Evolutionary conservation across 1,139 yeast species (phyloP), one percentile per base, ranked within the genome.

Genomic region (Diutina scorzettiae): DNA sequence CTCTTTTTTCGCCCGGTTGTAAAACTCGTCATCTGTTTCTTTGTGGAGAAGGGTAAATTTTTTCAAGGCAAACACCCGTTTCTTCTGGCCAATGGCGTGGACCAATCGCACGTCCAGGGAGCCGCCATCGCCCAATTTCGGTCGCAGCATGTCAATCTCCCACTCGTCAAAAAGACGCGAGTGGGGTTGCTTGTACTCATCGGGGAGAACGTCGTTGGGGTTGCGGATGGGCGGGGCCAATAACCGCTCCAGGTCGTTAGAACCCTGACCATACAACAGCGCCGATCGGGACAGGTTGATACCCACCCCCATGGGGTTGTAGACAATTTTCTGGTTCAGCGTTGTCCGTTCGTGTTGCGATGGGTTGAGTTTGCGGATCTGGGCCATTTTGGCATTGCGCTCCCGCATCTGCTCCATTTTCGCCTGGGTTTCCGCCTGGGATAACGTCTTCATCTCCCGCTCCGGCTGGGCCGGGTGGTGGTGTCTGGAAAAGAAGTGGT

Each of bases 81-180:
- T 69, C 45, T 67, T 66, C 43, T 73, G 66, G 28, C 58, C 49
- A 37, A 59, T 55, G 28, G 69, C 64, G 44, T 68, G 63, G 14
- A 76, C 67, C 24, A 70, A 60, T 42, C 78, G 59, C 21, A 82
- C 91, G 44, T 77, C 78, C 4, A 84, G 73, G 12, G 84, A 75
- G 2, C 89, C 89, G 41, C 93, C 93, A 44, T 72, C 72, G 8
- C 91, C 93, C 46, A 82, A 57, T 43, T 70, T 71, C 42, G 66
- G 66, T 6, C 34, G 23, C 41, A 62, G 59, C 31, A 58, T 55
- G 40, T 76, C 77, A 30, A 81, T 67, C 44, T 69, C 73, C 53
- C 75, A 82, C 45, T 72, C 77, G 43, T 79, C 85, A 34, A 72
- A 63, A 45, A 82, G 59, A 43, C 72, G 67, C 18, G 71, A 62